A percentile compares a stretch with the other conserved stretches of the same genome.
Evolutionary conservation across 2,329 filamentous ascomycete genomes (phyloP).

Genomic region (Phialophora expanda): DNA sequence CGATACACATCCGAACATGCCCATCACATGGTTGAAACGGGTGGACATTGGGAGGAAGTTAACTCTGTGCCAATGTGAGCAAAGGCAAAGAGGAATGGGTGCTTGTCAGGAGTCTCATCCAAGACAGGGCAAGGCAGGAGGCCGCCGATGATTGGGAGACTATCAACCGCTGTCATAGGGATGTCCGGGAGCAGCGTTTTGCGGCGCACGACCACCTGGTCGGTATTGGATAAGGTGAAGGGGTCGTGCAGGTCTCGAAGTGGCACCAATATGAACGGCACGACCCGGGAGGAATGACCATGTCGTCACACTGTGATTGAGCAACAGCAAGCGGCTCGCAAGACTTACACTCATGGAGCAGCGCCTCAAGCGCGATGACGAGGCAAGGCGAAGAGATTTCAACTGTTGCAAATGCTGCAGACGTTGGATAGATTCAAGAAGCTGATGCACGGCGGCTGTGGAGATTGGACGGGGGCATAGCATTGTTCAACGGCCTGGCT

Average conservation of each 20-base stretch:
- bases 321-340: neutral
- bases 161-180: neutral
- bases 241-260: neutral
- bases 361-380: neutral
- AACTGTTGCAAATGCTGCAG: neutral
- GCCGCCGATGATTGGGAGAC: neutral
- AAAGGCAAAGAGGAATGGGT: neutral
- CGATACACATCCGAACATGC: constrained; percentile 6
- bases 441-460: neutral
- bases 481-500: neutral
- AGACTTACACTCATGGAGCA: neutral
- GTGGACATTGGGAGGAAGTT: neutral
- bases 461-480: constrained; percentile 1
- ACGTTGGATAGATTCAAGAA: neutral
- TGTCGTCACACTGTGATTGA: constrained; percentile 8
- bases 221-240: neutral
- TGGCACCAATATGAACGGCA: constrained; percentile 10
- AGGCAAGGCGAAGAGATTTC: neutral
- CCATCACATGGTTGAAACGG: constrained; percentile 13
- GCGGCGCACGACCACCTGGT: neutral
- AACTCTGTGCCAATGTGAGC: neutral
- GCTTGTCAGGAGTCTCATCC: neutral
- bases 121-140: neutral
- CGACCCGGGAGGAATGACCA: neutral
- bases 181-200: neutral